Percentiles rank a stretch among this genome's conserved stretches.
Evolutionary conservation across 169 alveolate species (phyloP).

Genomic region (Plasmodium coatneyi): DNA sequence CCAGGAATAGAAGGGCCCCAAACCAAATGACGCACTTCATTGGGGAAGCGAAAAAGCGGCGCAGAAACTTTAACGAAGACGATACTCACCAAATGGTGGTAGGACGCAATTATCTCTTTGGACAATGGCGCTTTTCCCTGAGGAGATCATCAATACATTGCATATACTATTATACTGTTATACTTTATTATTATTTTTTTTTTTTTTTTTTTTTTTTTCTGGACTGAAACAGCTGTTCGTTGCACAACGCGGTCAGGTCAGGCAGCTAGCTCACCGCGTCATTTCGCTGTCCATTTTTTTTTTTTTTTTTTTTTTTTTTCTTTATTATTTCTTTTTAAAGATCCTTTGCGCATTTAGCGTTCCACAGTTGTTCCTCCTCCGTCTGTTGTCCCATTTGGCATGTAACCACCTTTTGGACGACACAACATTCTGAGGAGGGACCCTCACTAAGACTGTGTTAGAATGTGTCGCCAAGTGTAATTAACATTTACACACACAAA

Average conservation of each 20-base stretch:
- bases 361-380: not conserved
- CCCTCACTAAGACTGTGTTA: not conserved
- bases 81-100: not conserved
- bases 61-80: not conserved
- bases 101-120: not conserved
- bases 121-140: not conserved
- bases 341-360: not conserved
- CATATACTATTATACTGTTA: not conserved
- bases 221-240: not conserved
- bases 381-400: not conserved
- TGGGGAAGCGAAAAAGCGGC: not conserved
- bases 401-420: not conserved
- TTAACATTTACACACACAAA: not conserved
- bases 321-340: not conserved
- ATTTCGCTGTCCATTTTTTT: not conserved
- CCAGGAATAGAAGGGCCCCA: not conserved
- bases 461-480: not conserved
- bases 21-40: not conserved
- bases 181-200: not conserved
- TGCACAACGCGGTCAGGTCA: constrained; percentile 6
- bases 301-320: not conserved
- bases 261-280: not conserved
- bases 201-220: not conserved
- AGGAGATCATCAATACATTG: not conserved
- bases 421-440: not conserved